Evolutionary conservation across 2,329 filamentous ascomycete genomes (phyloP).

Genomic region (Sordariomycetes sp.): DNA sequence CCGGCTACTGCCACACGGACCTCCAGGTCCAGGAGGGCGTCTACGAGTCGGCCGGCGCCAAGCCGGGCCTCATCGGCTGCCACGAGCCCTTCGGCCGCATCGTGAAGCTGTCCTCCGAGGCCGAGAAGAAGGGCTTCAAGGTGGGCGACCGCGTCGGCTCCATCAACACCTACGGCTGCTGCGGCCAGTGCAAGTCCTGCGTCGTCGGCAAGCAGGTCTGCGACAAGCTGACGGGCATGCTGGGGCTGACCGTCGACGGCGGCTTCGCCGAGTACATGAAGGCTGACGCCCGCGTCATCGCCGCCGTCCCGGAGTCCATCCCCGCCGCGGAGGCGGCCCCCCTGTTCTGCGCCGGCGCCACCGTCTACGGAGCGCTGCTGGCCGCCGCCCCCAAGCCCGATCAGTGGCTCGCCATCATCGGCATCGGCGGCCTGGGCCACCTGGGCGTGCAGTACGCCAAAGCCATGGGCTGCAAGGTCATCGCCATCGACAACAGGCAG

Average conservation of each 20-base stretch:
- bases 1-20: conserved; percentile 11
- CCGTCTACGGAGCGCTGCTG: conserved; percentile 51
- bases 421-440: conserved; percentile 37
- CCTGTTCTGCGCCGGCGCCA: conserved; percentile 56
- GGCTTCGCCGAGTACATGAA: conserved; percentile 58
- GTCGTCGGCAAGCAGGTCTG: not conserved
- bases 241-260: conserved; percentile 57
- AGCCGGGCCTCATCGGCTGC: conserved; percentile 10
- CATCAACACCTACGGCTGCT: conserved; percentile 18
- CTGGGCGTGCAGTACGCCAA: conserved; percentile 54
- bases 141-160: conserved; percentile 23
- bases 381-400: conserved; percentile 11
- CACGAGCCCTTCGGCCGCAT: conserved; percentile 13
- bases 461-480: conserved; percentile 44
- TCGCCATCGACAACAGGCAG: conserved; percentile 13
- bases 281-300: conserved; percentile 50
- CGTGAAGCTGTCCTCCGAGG: conserved; percentile 7
- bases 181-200: no score
- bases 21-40: conserved; percentile 10
- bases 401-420: conserved; percentile 37
- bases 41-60: conserved; percentile 5
- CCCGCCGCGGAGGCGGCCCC: conserved; percentile 46
- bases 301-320: conserved; percentile 41
- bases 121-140: conserved; percentile 10
- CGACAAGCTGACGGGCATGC: not conserved